A percentile compares a stretch with the other conserved stretches of the same genome.
Evolutionary conservation across 345 rosid genomes (phyloP).

Genomic region (Garcia nutans): DNA sequence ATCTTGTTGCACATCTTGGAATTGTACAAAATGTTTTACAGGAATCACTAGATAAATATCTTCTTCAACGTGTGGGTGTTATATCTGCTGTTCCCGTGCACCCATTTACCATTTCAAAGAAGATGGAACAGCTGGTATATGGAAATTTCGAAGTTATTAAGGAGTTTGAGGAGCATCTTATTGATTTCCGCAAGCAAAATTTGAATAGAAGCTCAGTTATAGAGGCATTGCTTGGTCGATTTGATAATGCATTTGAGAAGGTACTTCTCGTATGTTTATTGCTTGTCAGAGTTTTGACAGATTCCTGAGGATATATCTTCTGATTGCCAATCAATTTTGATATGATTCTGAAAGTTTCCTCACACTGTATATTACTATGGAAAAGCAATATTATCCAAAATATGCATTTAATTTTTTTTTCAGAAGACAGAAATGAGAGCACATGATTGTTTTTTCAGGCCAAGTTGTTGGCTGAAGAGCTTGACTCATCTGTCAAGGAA

Average conservation of each 20-base stretch:
- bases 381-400: background rate
- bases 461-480: conserved; percentile 49
- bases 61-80: conserved; percentile 5
- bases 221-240: conserved; percentile 47
- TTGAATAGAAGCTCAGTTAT: conserved; percentile 45
- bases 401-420: background rate
- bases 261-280: conserved; percentile 34
- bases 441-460: conserved; percentile 44
- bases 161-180: conserved; percentile 57
- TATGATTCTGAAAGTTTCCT: background rate
- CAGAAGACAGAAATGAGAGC: background rate
- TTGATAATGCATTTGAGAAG: conserved; percentile 51
- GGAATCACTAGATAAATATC: conserved; percentile 12
- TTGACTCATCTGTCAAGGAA: conserved; percentile 30
- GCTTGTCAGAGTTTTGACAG: background rate
- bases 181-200: conserved; percentile 34
- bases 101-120: conserved; percentile 47
- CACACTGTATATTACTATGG: background rate
- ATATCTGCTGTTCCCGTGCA: conserved; percentile 20
- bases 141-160: conserved; percentile 60
- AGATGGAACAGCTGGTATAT: conserved; percentile 43
- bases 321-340: background rate
- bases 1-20: conserved; percentile 49
- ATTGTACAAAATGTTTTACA: conserved; percentile 26
- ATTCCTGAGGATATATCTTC: background rate